Percentiles rank a stretch among this genome's conserved stretches.
These are phyloP conservation scores for Phytophthora rubi DNA, from an alignment of 352 stramenopile species.

Conservation along the genomic window DNA sequence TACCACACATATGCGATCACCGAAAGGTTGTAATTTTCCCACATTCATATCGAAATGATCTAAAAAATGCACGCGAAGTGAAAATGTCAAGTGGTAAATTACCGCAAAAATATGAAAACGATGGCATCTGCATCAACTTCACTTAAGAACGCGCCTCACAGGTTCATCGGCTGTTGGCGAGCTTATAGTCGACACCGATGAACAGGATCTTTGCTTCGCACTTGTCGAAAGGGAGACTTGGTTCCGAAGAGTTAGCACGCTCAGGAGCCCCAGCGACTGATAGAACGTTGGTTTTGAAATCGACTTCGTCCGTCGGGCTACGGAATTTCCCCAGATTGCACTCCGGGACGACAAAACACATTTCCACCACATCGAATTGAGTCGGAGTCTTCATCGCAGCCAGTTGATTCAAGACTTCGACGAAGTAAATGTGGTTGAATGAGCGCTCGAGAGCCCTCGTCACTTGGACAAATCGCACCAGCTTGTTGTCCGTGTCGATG, in stretches of 20 bases:
- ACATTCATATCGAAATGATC: too few species aligned
- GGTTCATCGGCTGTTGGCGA: too few species aligned
- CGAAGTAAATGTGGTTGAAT: too few species aligned
- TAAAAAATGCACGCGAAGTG: not conserved
- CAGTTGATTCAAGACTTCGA: too few species aligned
- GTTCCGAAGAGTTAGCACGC: not conserved
- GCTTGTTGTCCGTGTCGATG: too few species aligned
- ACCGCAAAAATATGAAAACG: too few species aligned
- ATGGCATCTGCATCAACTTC: too few species aligned
- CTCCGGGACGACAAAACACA: not conserved
- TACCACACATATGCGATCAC: not conserved
- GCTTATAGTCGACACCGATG: not conserved
- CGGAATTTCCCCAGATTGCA: not conserved
- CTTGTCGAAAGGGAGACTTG: not conserved
- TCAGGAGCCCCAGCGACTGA: not conserved
- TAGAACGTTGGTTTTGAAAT: not conserved
- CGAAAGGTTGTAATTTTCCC: not conserved
- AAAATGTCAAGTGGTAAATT: not conserved
- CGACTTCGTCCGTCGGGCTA: not conserved
- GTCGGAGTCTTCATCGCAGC: too few species aligned
- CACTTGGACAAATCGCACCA: too few species aligned
- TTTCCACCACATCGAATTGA: not conserved
- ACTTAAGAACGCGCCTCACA: too few species aligned
- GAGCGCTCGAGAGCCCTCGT: too few species aligned
- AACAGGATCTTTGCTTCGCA: not conserved